These are phyloP conservation scores for Geotrichum cucujoidarum DNA, from an alignment of 1,139 yeast species.

Conservation along the genomic window DNA sequence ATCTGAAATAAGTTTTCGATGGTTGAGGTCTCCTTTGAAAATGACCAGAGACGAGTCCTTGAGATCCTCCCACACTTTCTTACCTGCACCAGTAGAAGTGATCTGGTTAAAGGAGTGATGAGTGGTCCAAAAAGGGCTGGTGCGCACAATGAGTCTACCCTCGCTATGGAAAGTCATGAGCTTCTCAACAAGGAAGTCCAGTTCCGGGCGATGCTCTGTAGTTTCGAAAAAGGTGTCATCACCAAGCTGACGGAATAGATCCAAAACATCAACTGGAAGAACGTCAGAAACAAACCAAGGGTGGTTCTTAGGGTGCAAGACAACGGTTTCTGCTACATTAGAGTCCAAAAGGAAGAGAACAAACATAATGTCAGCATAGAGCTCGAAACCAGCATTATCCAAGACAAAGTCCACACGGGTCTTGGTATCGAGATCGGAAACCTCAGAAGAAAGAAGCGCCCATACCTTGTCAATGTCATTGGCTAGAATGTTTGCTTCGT, in stretches of 20 bases:
- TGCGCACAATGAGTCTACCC: constrained; percentile 54
- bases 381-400: constrained; percentile 94
- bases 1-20: constrained; percentile 89
- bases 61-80: constrained; percentile 48
- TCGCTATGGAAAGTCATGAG: constrained; percentile 45
- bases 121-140: constrained; percentile 83
- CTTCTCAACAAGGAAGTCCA: constrained; percentile 47
- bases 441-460: constrained; percentile 38
- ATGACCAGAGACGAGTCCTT: constrained; percentile 63
- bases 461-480: constrained; percentile 74
- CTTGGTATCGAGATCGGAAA: constrained; percentile 25
- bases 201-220: constrained; percentile 13
- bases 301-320: constrained; percentile 79
- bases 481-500: constrained; percentile 74
- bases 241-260: constrained; percentile 53
- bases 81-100: constrained; percentile 54
- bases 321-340: constrained; percentile 55
- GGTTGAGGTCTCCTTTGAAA: constrained; percentile 93
- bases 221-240: constrained; percentile 47
- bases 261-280: constrained; percentile 69
- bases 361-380: constrained; percentile 79
- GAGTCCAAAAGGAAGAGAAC: constrained; percentile 72
- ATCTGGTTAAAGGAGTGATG: constrained; percentile 65
- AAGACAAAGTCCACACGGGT: constrained; percentile 73
- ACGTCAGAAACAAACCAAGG: constrained; percentile 99